phyloP scores from a whole-genome alignment of 169 alveolate genomes.

The Theileria annulata region DNA sequence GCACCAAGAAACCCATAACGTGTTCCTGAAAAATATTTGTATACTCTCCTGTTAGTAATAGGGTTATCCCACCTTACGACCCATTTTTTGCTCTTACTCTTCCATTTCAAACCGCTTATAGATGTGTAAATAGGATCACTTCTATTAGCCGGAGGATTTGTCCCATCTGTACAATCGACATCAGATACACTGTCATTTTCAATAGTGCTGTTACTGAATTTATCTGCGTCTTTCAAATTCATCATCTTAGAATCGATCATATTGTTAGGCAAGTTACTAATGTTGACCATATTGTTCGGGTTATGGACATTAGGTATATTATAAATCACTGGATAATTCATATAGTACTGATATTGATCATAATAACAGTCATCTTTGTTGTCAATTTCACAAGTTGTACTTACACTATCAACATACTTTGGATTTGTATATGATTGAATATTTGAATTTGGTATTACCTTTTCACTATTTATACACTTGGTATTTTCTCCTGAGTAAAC shows the following conservation, averaged over 20 bases:
- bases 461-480: background rate
- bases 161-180: conserved; percentile 54
- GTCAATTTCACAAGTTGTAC: background rate
- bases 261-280: background rate
- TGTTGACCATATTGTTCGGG: background rate
- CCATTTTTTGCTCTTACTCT: conserved; percentile 69
- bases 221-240: background rate
- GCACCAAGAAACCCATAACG: conserved; percentile 70
- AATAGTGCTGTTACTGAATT: conserved; percentile 11
- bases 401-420: background rate
- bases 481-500: background rate
- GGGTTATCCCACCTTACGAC: conserved; percentile 72
- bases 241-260: background rate
- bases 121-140: conserved; percentile 70
- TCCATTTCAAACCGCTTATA: conserved; percentile 66
- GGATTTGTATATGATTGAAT: background rate
- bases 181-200: conserved; percentile 11
- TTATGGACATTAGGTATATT: background rate
- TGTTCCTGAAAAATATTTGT: conserved; percentile 64
- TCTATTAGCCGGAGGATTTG: conserved; percentile 62
- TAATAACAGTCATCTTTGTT: background rate
- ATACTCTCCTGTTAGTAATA: conserved; percentile 65
- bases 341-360: conserved; percentile 6
- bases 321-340: background rate
- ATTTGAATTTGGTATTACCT: background rate